Percentiles rank a stretch among this genome's conserved stretches.
Evolutionary conservation across 306 rosid genomes (phyloP).

Genomic region (Cucurbita argyrosperma): DNA sequence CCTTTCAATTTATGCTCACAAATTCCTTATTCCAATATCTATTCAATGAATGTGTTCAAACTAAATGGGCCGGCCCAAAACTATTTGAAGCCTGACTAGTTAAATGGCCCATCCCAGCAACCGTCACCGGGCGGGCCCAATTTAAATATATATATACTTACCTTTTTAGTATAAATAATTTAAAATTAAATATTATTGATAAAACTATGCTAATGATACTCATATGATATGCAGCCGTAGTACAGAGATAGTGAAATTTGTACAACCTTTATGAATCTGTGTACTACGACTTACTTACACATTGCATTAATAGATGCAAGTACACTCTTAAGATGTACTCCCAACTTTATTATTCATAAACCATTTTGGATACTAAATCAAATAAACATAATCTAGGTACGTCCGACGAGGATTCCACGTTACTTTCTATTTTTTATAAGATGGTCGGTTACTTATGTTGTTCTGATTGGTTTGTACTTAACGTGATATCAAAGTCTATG

Average conservation of each 20-base stretch:
- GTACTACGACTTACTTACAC: not conserved
- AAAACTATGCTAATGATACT: no score
- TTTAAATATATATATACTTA: no score
- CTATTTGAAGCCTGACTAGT: not conserved
- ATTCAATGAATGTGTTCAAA: not conserved
- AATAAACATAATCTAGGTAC: not conserved
- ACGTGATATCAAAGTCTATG: no score
- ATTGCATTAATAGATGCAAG: not conserved
- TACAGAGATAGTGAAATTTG: not conserved
- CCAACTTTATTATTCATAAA: not conserved
- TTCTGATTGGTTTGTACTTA: no score
- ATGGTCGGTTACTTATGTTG: no score
- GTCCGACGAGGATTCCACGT: not conserved
- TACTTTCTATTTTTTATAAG: no score
- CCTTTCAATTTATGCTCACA: no score
- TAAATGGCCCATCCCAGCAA: not conserved
- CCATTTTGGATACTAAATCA: not conserved
- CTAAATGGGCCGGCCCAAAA: not conserved
- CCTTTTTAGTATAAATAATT: no score
- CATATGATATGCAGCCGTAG: not conserved
- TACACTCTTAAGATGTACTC: not conserved
- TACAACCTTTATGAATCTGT: not conserved
- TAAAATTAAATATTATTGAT: no score
- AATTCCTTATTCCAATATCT: not conserved
- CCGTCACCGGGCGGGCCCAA: not conserved